phyloP scores from a whole-genome alignment of 495 filamentous ascomycete species.

The Xylaria scruposa region DNA sequence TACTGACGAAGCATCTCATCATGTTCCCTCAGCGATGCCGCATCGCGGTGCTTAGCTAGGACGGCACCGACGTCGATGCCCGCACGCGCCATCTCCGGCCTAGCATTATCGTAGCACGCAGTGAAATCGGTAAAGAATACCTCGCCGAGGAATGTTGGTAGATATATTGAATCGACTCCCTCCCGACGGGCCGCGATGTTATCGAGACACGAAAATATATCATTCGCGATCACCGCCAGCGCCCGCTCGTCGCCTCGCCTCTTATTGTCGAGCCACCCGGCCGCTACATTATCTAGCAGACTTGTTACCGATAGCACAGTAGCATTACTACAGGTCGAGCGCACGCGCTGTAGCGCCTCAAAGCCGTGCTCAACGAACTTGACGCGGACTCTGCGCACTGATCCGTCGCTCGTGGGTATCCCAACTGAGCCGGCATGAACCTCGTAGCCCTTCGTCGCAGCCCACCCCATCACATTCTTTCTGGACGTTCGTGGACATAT shows the following conservation, averaged over 20 bases:
- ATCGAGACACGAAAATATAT: slow-evolving; percentile 36
- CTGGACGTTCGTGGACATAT: slow-evolving; percentile 39
- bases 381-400: slow-evolving; percentile 32
- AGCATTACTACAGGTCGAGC: slow-evolving; percentile 25
- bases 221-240: slow-evolving; percentile 25
- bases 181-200: slow-evolving; percentile 19
- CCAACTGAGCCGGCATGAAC: slow-evolving; percentile 32
- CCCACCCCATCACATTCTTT: slow-evolving; percentile 43
- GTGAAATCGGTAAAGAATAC: slow-evolving; percentile 40
- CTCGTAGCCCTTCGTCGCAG: slow-evolving; percentile 29
- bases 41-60: slow-evolving; percentile 25
- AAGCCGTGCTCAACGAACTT: slow-evolving; percentile 40
- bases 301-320: slow-evolving; percentile 34
- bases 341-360: slow-evolving; percentile 30
- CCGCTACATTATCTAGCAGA: slow-evolving; percentile 36
- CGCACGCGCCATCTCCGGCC: slow-evolving; percentile 32
- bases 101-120: slow-evolving; percentile 14
- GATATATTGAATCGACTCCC: slow-evolving; percentile 2
- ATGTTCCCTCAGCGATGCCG: slow-evolving; percentile 27
- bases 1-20: slow-evolving; percentile 31
- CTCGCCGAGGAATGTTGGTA: slow-evolving; percentile 35
- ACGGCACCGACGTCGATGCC: slow-evolving; percentile 37
- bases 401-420: slow-evolving; percentile 23
- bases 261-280: slow-evolving; percentile 30
- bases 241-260: slow-evolving; percentile 21